These are phyloP conservation scores for Pseudocercospora ulei DNA, from an alignment of 2,329 filamentous ascomycete species.

Conservation along the genomic window DNA sequence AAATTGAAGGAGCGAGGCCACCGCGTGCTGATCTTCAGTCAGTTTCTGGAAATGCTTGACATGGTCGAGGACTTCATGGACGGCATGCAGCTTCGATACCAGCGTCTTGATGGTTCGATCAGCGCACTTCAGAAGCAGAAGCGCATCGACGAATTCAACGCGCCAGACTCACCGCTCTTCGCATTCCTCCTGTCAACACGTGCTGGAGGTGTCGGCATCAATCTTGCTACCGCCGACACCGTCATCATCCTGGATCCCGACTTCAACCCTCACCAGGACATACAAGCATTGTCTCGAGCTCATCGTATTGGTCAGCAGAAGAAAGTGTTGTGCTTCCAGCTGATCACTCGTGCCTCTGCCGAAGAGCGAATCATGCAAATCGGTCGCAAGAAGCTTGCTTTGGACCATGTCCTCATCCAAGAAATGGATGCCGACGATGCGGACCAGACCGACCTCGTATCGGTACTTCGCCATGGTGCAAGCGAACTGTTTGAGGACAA, in stretches of 20 bases:
- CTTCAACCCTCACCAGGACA: conserved; percentile 96
- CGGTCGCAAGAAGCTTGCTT: conserved; percentile 86
- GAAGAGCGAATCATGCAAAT: conserved; percentile 97
- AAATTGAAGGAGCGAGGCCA: conserved; percentile 79
- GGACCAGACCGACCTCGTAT: conserved; percentile 68
- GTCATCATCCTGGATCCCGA: conserved; percentile 96
- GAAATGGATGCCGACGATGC: conserved; percentile 79
- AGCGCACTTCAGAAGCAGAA: conserved; percentile 81
- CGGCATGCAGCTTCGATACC: conserved; percentile 61
- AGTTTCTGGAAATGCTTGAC: conserved; percentile 78
- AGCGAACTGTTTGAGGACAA: conserved; percentile 74
- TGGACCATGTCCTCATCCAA: conserved; percentile 91
- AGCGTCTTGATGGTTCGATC: conserved; percentile 77
- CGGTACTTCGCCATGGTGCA: conserved; percentile 78
- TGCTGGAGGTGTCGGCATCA: conserved; percentile 93
- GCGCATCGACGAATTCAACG: conserved; percentile 88
- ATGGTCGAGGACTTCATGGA: conserved; percentile 86
- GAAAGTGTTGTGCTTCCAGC: conserved; percentile 88
- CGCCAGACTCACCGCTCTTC: conserved; percentile 69
- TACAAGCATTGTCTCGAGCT: conserved; percentile 86
- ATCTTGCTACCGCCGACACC: conserved; percentile 89
- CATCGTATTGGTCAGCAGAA: conserved; percentile 95
- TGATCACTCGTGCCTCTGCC: conserved; percentile 78
- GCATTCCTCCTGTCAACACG: conserved; percentile 88
- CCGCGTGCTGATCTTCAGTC: conserved; percentile 87